Evolutionary conservation across 306 rosid genomes (phyloP).

Genomic region (Sindora glabra): DNA sequence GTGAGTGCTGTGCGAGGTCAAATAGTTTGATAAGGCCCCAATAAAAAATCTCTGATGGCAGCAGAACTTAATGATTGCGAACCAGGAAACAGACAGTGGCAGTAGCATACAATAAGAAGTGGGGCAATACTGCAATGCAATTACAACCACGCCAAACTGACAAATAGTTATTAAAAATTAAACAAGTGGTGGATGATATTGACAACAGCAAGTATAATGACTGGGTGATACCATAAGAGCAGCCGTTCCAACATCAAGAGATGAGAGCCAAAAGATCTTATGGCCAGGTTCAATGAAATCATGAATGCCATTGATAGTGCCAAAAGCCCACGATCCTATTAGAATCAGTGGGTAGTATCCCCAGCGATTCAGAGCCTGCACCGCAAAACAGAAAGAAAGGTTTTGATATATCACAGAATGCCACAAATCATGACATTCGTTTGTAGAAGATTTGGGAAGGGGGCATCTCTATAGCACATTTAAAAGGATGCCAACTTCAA

Average conservation of each 20-base stretch:
- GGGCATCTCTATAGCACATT: background rate
- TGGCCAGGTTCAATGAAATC: conserved; percentile 85
- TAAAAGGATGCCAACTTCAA: no score
- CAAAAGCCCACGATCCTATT: conserved; percentile 92
- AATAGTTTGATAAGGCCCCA: conserved; percentile 1
- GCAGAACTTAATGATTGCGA: background rate
- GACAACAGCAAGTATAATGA: conserved; percentile 4
- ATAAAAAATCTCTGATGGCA: background rate
- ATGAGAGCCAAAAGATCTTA: conserved; percentile 85
- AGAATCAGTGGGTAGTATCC: conserved; percentile 95
- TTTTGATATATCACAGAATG: no score
- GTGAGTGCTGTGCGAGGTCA: background rate
- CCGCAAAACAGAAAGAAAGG: background rate
- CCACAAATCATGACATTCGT: background rate
- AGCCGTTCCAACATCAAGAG: conserved; percentile 91
- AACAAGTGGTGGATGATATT: conserved; percentile 5
- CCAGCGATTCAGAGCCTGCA: conserved; percentile 91
- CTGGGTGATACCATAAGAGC: conserved; percentile 73
- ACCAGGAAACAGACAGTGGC: background rate
- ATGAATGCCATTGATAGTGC: conserved; percentile 87
- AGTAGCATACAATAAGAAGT: background rate
- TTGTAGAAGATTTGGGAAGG: background rate
- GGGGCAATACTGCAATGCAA: background rate
- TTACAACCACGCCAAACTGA: background rate
- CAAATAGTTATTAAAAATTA: background rate